Percentiles rank a stretch among this genome's conserved stretches.
phyloP scores from a whole-genome alignment of 495 filamentous ascomycete species.

The Tricharina praecox region DNA sequence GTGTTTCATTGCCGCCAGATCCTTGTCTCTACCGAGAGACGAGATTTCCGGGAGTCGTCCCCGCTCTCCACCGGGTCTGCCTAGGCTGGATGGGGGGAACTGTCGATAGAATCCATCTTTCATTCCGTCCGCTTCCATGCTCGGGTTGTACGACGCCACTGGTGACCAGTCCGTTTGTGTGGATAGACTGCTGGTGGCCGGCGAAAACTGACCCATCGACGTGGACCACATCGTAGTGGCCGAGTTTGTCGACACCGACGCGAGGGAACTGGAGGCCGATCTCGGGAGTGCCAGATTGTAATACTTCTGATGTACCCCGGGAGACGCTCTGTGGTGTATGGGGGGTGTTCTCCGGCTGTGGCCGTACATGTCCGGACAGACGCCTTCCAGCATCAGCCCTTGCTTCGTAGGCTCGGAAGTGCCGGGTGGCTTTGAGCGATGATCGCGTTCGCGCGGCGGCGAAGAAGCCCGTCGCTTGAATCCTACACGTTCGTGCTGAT shows the following conservation, averaged over 20 bases:
- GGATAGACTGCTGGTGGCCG: conserved; percentile 21
- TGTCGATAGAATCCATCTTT: background rate
- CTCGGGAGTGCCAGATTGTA: conserved; percentile 14
- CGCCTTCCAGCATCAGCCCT: conserved; percentile 14
- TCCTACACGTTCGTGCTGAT: conserved; percentile 14
- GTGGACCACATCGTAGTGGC: conserved; percentile 20
- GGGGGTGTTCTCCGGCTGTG: conserved; percentile 20
- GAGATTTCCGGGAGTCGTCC: conserved; percentile 17
- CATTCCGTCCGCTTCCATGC: background rate
- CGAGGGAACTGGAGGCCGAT: conserved; percentile 19
- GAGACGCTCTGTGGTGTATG: conserved; percentile 21
- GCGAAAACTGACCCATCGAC: conserved; percentile 19
- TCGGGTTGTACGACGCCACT: conserved; percentile 7
- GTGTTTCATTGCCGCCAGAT: conserved; percentile 15
- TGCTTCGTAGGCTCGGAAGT: conserved; percentile 23
- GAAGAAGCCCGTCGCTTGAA: conserved; percentile 25
- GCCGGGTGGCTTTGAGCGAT: conserved; percentile 9
- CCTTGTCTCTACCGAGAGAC: conserved; percentile 13
- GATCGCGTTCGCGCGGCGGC: conserved; percentile 23
- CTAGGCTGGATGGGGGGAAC: background rate
- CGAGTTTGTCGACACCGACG: conserved; percentile 17
- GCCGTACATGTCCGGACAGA: conserved; percentile 18
- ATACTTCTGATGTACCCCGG: conserved; percentile 12
- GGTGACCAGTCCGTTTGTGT: conserved; percentile 22
- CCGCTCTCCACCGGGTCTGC: conserved; percentile 8